Evolutionary conservation across 768 basidiomycete genomes (phyloP).

Genomic region (Kwoniella sp.): DNA sequence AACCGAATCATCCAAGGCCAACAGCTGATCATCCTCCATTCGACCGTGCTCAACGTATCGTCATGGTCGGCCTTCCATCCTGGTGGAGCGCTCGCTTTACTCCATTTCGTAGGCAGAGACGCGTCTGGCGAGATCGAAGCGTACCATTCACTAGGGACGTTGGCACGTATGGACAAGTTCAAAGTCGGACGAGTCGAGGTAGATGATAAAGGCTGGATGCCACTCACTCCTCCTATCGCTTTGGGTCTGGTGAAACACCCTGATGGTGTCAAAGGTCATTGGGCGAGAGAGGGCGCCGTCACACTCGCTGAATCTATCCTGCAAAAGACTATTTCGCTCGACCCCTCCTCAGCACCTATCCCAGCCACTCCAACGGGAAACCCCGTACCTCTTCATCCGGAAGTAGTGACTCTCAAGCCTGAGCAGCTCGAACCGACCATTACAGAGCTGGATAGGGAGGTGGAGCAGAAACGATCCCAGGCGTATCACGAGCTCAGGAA

Average conservation of each 20-base stretch:
- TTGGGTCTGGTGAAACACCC: conserved; percentile 63
- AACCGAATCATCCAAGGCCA: conserved; percentile 74
- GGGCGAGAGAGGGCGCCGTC: conserved; percentile 48
- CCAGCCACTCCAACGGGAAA: conserved; percentile 1
- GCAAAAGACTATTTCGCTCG: conserved; percentile 9
- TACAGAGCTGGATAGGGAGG: conserved; percentile 36
- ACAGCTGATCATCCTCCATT: conserved; percentile 72
- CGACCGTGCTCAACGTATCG: conserved; percentile 57
- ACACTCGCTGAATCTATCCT: conserved; percentile 25
- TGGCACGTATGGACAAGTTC: conserved; percentile 64
- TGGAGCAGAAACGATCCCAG: conserved; percentile 47
- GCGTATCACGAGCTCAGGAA: conserved; percentile 80
- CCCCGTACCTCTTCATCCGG: not conserved
- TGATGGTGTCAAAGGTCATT: conserved; percentile 44
- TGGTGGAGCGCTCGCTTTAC: conserved; percentile 81
- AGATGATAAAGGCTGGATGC: conserved; percentile 41
- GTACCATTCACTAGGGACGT: conserved; percentile 70
- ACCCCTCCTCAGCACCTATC: conserved; percentile 4
- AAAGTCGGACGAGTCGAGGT: conserved; percentile 69
- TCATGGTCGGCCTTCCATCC: conserved; percentile 84
- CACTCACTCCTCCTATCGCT: conserved; percentile 82
- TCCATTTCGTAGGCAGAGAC: conserved; percentile 94
- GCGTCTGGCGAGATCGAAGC: conserved; percentile 93
- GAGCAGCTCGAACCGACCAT: conserved; percentile 48
- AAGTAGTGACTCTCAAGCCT: conserved; percentile 29